Base-by-base conservation (phyloP, 257 asterid species). In the Solanum dulcamara region DNA sequence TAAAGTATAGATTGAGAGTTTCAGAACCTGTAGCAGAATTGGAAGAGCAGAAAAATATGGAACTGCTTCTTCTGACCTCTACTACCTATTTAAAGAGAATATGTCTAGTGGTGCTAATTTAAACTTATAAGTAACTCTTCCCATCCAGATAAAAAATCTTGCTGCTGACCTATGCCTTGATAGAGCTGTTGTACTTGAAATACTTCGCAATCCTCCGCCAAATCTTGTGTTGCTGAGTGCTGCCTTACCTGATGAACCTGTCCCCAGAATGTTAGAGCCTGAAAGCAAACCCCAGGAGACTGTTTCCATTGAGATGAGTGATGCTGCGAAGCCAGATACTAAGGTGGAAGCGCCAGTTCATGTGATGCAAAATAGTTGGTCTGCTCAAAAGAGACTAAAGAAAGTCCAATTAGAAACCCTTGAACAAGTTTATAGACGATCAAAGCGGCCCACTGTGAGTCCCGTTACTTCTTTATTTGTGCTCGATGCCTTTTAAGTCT, bases 361-460 rank as follows among this genome's bases (percentile, higher is more conserved):
- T 88, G 97, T 88, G 75, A 92, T 90, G 96, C 98, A 94, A 81
- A 89, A 91, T 81, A 91, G 85, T 85, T 95, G 98, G 99, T 86
- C 96, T 87, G 90, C 97, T 85, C 87, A 91, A 81, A 96, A 96
- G 93, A 94, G 98, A 89, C 89, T 96, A 89, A 96, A 95, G 90
- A 95, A 92, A 90, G 96, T 85, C 50, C 98, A 96, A 35, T 88
- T 92, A 22, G 97, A 92, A 86, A 96, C 98, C 81, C 98, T 96
- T 66, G 99, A 95, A 87, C 89, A 85, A 81, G 97, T 93, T 59
- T 96, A 96, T 59, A 79, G 86, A 62, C 89, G 94, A 87, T 87
- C 99, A n/a, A 95, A 94, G 89, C 97, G 96, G 83, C 99, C 98
- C 70, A 93, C 98, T 84, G 99, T 96, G 90, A 95, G 99, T 93